These are phyloP conservation scores for Hygrocybe coccinea DNA, from an alignment of 768 basidiomycete species.

Conservation along the genomic window DNA sequence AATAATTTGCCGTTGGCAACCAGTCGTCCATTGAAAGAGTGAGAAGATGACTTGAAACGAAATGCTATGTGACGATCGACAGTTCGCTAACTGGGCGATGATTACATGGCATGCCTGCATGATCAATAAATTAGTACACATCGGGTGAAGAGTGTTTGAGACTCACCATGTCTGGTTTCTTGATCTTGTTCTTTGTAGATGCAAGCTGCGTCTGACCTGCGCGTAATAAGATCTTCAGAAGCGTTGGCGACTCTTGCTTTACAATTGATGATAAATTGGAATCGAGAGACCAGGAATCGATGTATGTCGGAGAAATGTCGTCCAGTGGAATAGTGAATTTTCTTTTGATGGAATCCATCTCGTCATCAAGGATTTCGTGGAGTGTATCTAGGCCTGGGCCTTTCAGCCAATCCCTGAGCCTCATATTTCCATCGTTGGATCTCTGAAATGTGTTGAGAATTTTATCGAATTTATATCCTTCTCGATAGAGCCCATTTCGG, in stretches of 20 bases:
- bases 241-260: not conserved
- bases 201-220: not conserved
- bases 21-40: constrained; percentile 10
- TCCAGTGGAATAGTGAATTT: not conserved
- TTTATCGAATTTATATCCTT: not conserved
- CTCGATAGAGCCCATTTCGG: not conserved
- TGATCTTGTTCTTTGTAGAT: not conserved
- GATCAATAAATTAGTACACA: not conserved
- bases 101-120: constrained; percentile 10
- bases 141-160: not conserved
- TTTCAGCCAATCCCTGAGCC: not conserved
- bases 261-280: not conserved
- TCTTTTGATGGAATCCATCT: not conserved
- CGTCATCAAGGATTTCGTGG: not conserved
- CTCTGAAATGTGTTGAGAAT: not conserved
- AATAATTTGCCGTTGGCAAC: constrained; percentile 8
- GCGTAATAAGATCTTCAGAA: not conserved
- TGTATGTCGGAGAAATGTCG: not conserved
- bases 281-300: not conserved
- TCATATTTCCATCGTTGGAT: not conserved
- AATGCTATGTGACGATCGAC: constrained; percentile 9
- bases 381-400: not conserved
- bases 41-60: constrained; percentile 7
- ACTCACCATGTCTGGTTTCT: not conserved
- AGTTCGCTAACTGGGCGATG: constrained; percentile 5